A percentile compares a stretch with the other conserved stretches of the same genome.
Evolutionary conservation across 768 basidiomycete genomes (phyloP).

Genomic region (Leucocoprinus birnbaumii): DNA sequence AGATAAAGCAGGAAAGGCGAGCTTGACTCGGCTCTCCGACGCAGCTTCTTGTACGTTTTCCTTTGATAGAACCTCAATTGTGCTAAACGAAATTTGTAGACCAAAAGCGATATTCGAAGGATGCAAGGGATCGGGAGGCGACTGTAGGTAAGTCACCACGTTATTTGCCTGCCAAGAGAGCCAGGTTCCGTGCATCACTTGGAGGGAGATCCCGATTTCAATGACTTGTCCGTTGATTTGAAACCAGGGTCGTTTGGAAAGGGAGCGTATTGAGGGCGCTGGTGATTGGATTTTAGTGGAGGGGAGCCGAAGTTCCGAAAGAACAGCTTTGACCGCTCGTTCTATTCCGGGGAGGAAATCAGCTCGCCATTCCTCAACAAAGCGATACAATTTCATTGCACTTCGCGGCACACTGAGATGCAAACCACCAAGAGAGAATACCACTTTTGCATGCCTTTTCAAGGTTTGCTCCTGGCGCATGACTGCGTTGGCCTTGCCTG

Average conservation of each 20-base stretch:
- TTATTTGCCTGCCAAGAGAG: constrained; percentile 68
- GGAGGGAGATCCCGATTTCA: constrained; percentile 59
- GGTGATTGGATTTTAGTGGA: constrained; percentile 33
- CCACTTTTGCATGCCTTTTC: constrained; percentile 36
- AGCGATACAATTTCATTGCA: constrained; percentile 73
- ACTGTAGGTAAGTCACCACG: constrained; percentile 44
- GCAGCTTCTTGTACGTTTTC: constrained; percentile 32
- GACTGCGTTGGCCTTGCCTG: constrained; percentile 43
- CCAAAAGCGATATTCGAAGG: constrained; percentile 49
- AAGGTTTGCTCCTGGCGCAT: constrained; percentile 42
- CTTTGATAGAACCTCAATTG: constrained; percentile 54
- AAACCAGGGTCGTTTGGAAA: constrained; percentile 27
- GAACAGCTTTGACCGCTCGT: constrained; percentile 56
- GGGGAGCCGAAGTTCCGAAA: constrained; percentile 56
- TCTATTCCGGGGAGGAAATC: constrained; percentile 79
- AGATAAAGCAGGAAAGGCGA: constrained; percentile 65
- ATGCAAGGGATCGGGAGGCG: constrained; percentile 27
- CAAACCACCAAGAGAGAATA: constrained; percentile 42
- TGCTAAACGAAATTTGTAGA: constrained; percentile 59
- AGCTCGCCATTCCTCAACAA: constrained; percentile 78
- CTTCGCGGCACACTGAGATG: constrained; percentile 73
- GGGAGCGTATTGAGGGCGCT: constrained; percentile 22
- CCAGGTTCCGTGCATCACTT: constrained; percentile 90
- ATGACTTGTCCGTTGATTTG: constrained; percentile 53
- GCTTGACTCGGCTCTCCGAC: constrained; percentile 50